Conservation (phyloP, 495 filamentous ascomycete genomes). For the Pseudoneurospora amorphoporcata region DNA sequence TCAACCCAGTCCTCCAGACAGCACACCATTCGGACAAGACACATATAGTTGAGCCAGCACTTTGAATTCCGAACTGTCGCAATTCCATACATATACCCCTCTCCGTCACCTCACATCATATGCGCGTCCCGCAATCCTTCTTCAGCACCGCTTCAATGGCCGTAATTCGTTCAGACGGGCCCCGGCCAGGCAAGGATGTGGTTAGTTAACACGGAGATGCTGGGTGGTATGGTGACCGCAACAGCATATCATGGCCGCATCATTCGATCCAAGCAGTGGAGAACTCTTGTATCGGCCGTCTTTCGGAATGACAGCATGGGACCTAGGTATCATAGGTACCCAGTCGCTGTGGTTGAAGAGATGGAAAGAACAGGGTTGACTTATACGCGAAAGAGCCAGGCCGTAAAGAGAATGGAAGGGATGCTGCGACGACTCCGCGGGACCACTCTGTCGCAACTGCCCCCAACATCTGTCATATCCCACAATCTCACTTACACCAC, state of each 20-base stretch:
- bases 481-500: not conserved
- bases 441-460: not conserved
- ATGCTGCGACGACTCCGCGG: not conserved
- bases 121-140: not conserved
- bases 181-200: not conserved
- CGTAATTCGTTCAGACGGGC: not conserved
- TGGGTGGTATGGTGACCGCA: slow-evolving; percentile 9
- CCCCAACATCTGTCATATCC: not conserved
- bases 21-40: not conserved
- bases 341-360: not conserved
- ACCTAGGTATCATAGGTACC: not conserved
- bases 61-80: not conserved
- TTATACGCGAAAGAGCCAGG: not conserved
- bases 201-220: not conserved
- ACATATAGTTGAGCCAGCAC: not conserved
- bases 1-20: not conserved
- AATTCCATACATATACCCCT: not conserved
- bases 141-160: not conserved
- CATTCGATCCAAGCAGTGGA: slow-evolving; percentile 10
- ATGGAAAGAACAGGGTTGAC: not conserved
- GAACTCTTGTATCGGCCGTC: not conserved
- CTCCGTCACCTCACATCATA: not conserved
- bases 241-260: slow-evolving; percentile 13
- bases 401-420: not conserved
- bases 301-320: not conserved